Evolutionary conservation across 345 rosid genomes (phyloP).

Genomic region (Aurinia saxatilis): DNA sequence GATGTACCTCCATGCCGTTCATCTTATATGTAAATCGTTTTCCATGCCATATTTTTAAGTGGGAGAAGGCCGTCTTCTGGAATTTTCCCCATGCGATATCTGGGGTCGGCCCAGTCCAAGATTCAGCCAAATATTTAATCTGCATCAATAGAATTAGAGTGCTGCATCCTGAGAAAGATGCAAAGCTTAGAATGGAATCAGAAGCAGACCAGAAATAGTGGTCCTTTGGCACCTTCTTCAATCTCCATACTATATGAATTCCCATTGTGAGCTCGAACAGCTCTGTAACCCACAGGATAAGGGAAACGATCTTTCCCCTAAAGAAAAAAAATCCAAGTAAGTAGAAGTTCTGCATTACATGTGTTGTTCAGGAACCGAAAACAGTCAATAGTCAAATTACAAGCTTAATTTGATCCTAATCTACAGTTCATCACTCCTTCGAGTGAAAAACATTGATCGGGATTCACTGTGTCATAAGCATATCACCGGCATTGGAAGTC

Average conservation of each 20-base stretch:
- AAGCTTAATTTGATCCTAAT: background rate
- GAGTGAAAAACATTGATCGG: background rate
- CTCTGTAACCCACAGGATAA: slow-evolving; percentile 81
- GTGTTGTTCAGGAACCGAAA: background rate
- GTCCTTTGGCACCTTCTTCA: slow-evolving; percentile 76
- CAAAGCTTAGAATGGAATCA: background rate
- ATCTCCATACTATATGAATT: slow-evolving; percentile 57
- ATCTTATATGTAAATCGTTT: slow-evolving; percentile 75
- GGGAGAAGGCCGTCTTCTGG: slow-evolving; percentile 54
- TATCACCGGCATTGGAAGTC: background rate
- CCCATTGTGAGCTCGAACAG: slow-evolving; percentile 57
- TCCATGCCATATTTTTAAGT: slow-evolving; percentile 59
- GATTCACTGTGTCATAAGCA: background rate
- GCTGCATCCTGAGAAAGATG: background rate
- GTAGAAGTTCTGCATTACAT: background rate
- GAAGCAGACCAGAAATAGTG: slow-evolving; percentile 55
- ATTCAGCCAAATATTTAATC: slow-evolving; percentile 58
- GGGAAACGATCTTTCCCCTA: slow-evolving; percentile 94
- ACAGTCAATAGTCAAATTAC: background rate
- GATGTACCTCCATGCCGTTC: slow-evolving; percentile 63
- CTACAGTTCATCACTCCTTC: background rate
- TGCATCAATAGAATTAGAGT: slow-evolving; percentile 29
- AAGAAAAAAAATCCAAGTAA: slow-evolving; percentile 1
- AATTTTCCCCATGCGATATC: slow-evolving; percentile 76
- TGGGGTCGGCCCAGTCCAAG: slow-evolving; percentile 72